phyloP scores from a whole-genome alignment of 2,329 filamentous ascomycete genomes.

The Alternaria sp. region DNA sequence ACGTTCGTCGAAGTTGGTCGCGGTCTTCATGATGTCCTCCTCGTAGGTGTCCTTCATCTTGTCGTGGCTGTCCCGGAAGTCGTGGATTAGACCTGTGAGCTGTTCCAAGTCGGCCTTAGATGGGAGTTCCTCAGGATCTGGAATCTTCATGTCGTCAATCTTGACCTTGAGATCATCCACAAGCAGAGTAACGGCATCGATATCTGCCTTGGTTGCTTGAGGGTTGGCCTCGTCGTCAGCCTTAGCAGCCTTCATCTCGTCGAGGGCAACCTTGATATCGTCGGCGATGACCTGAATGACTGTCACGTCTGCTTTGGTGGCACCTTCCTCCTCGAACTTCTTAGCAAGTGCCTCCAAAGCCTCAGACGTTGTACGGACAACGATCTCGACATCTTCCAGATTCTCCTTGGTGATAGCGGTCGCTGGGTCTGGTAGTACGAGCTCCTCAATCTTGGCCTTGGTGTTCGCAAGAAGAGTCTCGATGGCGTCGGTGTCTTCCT shows the following conservation, averaged over 20 bases:
- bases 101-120: constrained; percentile 77
- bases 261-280: constrained; percentile 76
- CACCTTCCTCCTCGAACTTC: constrained; percentile 70
- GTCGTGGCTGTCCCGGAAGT: constrained; percentile 65
- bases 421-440: constrained; percentile 69
- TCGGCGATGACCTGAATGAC: constrained; percentile 79
- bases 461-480: constrained; percentile 90
- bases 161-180: constrained; percentile 85
- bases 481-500: constrained; percentile 88
- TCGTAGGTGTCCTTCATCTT: constrained; percentile 76
- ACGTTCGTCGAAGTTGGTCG: constrained; percentile 81
- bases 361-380: constrained; percentile 78
- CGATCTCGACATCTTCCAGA: constrained; percentile 67
- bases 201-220: constrained; percentile 78
- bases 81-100: constrained; percentile 60
- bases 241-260: constrained; percentile 66
- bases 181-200: constrained; percentile 79
- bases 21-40: constrained; percentile 74
- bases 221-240: constrained; percentile 59
- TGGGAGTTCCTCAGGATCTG: constrained; percentile 73
- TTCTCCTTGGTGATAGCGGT: constrained; percentile 70
- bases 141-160: constrained; percentile 74
- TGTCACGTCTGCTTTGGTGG: constrained; percentile 79
- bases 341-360: constrained; percentile 70
- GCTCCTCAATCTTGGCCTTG: constrained; percentile 85